Base-by-base conservation (phyloP, 1,284 basidiomycete genomes). In the Sanghuangporus baumii region DNA sequence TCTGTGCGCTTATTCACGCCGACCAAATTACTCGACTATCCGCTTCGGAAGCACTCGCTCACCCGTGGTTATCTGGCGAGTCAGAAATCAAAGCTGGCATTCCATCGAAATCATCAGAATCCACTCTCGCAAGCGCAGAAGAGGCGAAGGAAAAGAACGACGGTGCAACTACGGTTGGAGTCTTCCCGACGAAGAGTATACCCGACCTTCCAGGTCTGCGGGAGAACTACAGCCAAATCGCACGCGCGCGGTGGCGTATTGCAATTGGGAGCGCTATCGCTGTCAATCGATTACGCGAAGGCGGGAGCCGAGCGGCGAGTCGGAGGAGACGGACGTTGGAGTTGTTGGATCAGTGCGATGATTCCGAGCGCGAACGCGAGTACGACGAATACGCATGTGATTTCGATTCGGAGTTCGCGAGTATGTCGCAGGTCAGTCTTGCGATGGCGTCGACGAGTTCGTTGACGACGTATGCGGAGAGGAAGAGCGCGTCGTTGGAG, bases 221-320 rank as follows among this genome's bases (percentile, higher is more conserved):
- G 37, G 87, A 91, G 37, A 86, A 94, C 77, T 93, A 92, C 73
- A 80, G 89, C 69, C 12, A 36, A 23, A 12, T 56, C 31, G 80
- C 90, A 0, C 80, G 79, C 38, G 84, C 83, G 0, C 80, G 81
- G 48, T 93, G 91, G 91, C 80, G 81, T 50, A 75, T 78, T 1
- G 90, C 87, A 6, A 90, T 93, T 66, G 73, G 78, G 23, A 80
- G 83, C 60, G 84, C 86, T 12, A 81, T 85, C 31, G 86, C 83
- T 1, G 9, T 87, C n/a, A 71, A 77, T 36, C 80, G 85, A 40
- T 72, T 83, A 41, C 66, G 70, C 71, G 3, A 72, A 74, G 55
- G 37, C 5, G 38, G 55, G 46, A 67, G 64, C 18, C 67, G 56
- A 23, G 59, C 60, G 16, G 70, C 66, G 50, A 40, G 26, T 40